Base-by-base conservation (phyloP, 2,329 filamentous ascomycete species). In the Zymoseptoria pseudotritici region DNA sequence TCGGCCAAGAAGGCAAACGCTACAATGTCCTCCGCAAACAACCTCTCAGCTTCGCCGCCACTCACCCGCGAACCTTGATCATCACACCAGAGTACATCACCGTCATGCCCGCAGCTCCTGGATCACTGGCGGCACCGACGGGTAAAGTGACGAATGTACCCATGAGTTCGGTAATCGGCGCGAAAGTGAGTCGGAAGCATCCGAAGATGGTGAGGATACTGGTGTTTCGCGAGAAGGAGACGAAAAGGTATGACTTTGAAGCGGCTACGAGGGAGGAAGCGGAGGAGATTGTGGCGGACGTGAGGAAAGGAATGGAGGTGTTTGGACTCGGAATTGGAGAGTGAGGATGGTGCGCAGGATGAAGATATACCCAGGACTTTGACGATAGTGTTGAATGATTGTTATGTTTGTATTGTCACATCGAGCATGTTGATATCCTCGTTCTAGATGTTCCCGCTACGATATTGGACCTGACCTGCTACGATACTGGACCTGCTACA, bases 1-100 rank as follows among this genome's bases (percentile, higher is more conserved):
- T 60, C 22, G 60, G 63, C 13, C 57, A 59, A 42, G 64, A 68
- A 20, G 72, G 72, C 26, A 87, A 89, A 70, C 88, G 87, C 67
- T 94, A 91, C 74, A 86, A 84, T 11, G 90, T 95, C 17, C 89
- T 88, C 78, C 85, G 90, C 64, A 90, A 91, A 74, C 89, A 92
- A 73, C 86, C 88, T 8, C 90, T 94, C 82, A 86, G 88, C 22
- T 88, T 94, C 67, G 86, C 89, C 50, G 86, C 85, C 3, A 83
- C 88, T 69, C 89, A 89, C 61, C 88, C 91, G 67, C 84, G 89
- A 60, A 83, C 90, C 9, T 78, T 94, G 50, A 86, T 88, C 53
- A 90, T 95, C 65, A 90, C 93, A 67, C 89, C 89, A 61, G 90
- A 95, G 72, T 94, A 92, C 72, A 85, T 95, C 63, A 89, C 93